Evolutionary conservation across 768 basidiomycete species (phyloP).

Genomic region (Hericium coralloides): DNA sequence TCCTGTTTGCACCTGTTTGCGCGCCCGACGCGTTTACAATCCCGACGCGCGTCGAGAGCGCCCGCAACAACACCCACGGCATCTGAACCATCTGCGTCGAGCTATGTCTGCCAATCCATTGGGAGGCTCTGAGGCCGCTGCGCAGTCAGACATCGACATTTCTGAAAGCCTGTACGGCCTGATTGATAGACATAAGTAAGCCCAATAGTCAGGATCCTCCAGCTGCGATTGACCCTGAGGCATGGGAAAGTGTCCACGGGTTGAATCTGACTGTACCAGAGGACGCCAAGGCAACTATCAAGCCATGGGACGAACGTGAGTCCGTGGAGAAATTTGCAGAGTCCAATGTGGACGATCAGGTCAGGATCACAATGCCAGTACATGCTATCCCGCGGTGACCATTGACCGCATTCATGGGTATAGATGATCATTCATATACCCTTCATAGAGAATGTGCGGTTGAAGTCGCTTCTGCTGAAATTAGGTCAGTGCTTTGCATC

Average conservation of each 20-base stretch:
- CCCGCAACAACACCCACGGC: not conserved
- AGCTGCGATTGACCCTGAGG: not conserved
- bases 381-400: not conserved
- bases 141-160: conserved; percentile 40
- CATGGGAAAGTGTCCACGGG: conserved; percentile 57
- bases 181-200: conserved; percentile 56
- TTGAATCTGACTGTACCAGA: conserved; percentile 77
- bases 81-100: not conserved
- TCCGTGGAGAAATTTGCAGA: conserved; percentile 57
- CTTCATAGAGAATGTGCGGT: conserved; percentile 68
- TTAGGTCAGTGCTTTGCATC: conserved; percentile 39
- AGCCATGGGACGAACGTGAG: conserved; percentile 75
- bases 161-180: conserved; percentile 46
- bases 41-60: not conserved
- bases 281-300: conserved; percentile 66
- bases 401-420: not conserved
- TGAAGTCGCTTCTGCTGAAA: conserved; percentile 69
- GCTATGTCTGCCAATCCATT: not conserved
- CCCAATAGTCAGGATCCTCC: not conserved
- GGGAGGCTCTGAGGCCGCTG: conserved; percentile 20
- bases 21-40: not conserved
- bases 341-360: conserved; percentile 83
- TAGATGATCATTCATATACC: conserved; percentile 79
- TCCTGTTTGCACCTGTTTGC: not conserved
- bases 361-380: conserved; percentile 19